These are phyloP conservation scores for Obelidium mucronatum DNA, from an alignment of 192 early-diverging fungal genomes.

Conservation along the genomic window DNA sequence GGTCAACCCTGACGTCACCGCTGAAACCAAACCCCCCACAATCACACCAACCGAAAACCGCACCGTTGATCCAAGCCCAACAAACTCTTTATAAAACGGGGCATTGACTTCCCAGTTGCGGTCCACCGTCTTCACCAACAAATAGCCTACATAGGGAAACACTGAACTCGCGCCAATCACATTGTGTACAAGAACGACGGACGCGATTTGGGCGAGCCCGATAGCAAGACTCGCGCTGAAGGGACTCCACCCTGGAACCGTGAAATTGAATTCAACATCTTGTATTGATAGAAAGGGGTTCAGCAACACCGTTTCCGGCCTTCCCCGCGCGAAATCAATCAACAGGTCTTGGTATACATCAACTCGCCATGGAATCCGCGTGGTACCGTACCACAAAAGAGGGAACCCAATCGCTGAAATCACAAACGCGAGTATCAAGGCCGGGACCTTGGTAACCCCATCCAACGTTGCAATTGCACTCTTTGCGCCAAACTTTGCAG, in stretches of 20 bases:
- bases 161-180: slow-evolving; percentile 32
- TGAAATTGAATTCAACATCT: background rate
- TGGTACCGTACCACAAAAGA: slow-evolving; percentile 7
- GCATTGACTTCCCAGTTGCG: slow-evolving; percentile 27
- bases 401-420: slow-evolving; percentile 16
- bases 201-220: slow-evolving; percentile 10
- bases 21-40: too few relatives aligned
- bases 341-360: background rate
- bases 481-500: slow-evolving; percentile 9
- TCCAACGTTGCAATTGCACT: background rate
- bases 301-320: background rate
- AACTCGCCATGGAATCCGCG: slow-evolving; percentile 14
- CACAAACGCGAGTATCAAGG: background rate
- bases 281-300: background rate
- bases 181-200: background rate
- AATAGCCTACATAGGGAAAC: slow-evolving; percentile 26
- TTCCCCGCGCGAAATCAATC: background rate
- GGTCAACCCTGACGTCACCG: too few relatives aligned
- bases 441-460: background rate
- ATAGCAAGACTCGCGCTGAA: slow-evolving; percentile 30
- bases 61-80: background rate
- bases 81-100: slow-evolving; percentile 23
- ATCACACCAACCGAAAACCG: slow-evolving; percentile 24
- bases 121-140: slow-evolving; percentile 26
- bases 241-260: slow-evolving; percentile 33